These are phyloP conservation scores for Peronospora belbahrii DNA, from an alignment of 352 stramenopile genomes.

Conservation along the genomic window DNA sequence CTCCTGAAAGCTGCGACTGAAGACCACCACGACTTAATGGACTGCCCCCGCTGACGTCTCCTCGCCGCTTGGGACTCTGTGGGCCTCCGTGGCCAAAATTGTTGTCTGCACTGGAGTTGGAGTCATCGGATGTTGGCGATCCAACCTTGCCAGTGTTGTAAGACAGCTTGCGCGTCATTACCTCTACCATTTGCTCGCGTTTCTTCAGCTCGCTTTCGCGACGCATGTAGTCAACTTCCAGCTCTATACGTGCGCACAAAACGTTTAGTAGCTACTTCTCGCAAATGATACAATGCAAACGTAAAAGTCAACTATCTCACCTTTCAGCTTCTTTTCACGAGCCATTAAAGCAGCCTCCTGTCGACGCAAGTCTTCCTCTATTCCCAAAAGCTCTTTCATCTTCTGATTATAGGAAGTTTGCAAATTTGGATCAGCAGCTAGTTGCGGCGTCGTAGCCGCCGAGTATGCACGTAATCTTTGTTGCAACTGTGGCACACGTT, in stretches of 20 bases:
- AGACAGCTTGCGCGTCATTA: conserved; percentile 69
- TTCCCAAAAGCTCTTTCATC: conserved; percentile 82
- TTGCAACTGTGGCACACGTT: conserved; percentile 72
- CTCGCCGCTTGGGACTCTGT: conserved; percentile 22
- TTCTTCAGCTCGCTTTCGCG: conserved; percentile 80
- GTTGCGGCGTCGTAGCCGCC: conserved; percentile 34
- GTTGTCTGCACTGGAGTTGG: conserved; percentile 71
- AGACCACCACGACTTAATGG: conserved; percentile 26
- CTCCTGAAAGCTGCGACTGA: conserved; percentile 35
- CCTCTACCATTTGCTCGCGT: conserved; percentile 78
- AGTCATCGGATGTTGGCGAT: conserved; percentile 70
- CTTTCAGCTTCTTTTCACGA: conserved; percentile 81
- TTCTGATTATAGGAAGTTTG: conserved; percentile 80
- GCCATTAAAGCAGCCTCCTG: conserved; percentile 79
- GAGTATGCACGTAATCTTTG: conserved; percentile 75
- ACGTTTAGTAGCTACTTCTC: neutral
- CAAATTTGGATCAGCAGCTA: conserved; percentile 52
- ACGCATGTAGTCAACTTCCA: conserved; percentile 70
- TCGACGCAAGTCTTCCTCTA: conserved; percentile 79
- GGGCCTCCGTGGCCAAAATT: conserved; percentile 43
- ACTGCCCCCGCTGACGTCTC: conserved; percentile 42
- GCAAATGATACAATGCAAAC: neutral
- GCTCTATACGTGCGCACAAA: conserved; percentile 36
- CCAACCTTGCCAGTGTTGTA: conserved; percentile 54
- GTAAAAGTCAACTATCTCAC: conserved; percentile 9